Conservation (phyloP, 2,329 filamentous ascomycete species). For the Atkinsonella texensis region DNA sequence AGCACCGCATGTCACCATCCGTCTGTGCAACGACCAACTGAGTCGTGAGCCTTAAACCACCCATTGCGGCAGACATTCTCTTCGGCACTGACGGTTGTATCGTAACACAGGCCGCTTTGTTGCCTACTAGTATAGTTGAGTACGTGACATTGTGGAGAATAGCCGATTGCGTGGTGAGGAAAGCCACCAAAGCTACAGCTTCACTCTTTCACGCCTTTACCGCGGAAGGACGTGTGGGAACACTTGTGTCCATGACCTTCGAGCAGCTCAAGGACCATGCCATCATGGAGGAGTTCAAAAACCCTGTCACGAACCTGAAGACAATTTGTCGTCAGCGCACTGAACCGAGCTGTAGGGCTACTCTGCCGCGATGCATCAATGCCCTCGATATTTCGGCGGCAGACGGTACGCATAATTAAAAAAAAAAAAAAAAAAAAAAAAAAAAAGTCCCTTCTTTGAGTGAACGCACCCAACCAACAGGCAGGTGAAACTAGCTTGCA, state of each 20-base stretch:
- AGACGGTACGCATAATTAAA: slow-evolving; percentile 8
- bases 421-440: too few relatives aligned
- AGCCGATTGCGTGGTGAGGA: slow-evolving; percentile 12
- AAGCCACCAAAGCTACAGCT: slow-evolving; percentile 11
- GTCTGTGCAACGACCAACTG: slow-evolving; percentile 22
- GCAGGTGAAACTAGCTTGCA: slow-evolving; percentile 10
- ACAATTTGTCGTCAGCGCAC: slow-evolving; percentile 9
- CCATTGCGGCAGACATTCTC: slow-evolving; percentile 23
- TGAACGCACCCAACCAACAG: background rate
- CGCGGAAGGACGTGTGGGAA: slow-evolving; percentile 14
- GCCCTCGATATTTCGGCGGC: slow-evolving; percentile 9
- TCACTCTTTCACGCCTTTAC: slow-evolving; percentile 15
- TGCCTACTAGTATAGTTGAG: slow-evolving; percentile 26
- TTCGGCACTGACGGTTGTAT: slow-evolving; percentile 24
- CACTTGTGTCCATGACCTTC: slow-evolving; percentile 10
- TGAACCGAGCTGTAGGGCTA: slow-evolving; percentile 11
- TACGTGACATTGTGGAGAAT: slow-evolving; percentile 25
- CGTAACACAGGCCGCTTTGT: slow-evolving; percentile 22
- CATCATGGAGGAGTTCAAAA: slow-evolving; percentile 10
- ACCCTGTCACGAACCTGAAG: slow-evolving; percentile 9
- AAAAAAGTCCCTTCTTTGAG: too few relatives aligned
- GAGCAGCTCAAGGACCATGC: slow-evolving; percentile 13
- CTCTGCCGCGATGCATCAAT: slow-evolving; percentile 8
- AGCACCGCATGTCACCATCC: slow-evolving; percentile 24
- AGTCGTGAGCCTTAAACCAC: slow-evolving; percentile 12